Evolutionary conservation across 2,329 filamentous ascomycete species (phyloP).

Genomic region (Scleromitrula shiraiana): DNA sequence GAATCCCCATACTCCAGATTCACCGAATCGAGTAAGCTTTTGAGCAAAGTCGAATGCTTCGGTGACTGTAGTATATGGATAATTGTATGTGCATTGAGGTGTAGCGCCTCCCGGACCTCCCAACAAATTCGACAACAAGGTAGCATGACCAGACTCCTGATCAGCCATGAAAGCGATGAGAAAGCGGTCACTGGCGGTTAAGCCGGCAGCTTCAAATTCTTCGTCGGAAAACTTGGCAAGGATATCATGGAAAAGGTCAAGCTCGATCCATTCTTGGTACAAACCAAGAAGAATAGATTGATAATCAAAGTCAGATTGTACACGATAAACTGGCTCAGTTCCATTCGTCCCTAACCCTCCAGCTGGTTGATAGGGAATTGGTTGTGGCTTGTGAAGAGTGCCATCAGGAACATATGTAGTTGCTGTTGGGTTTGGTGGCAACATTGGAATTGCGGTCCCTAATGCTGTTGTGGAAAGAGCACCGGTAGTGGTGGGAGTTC

Average conservation of each 20-base stretch:
- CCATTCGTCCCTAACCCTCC: slow-evolving; percentile 60
- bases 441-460: slow-evolving; percentile 47
- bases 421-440: slow-evolving; percentile 53
- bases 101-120: slow-evolving; percentile 53
- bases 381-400: slow-evolving; percentile 55
- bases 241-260: slow-evolving; percentile 74
- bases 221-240: slow-evolving; percentile 59
- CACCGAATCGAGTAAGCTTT: slow-evolving; percentile 75
- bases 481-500: slow-evolving; percentile 60
- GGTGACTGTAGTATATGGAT: slow-evolving; percentile 64
- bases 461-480: slow-evolving; percentile 52
- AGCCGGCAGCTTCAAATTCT: slow-evolving; percentile 61
- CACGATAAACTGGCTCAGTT: slow-evolving; percentile 51
- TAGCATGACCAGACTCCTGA: slow-evolving; percentile 72
- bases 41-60: slow-evolving; percentile 81
- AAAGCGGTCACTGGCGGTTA: slow-evolving; percentile 60
- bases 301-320: slow-evolving; percentile 77
- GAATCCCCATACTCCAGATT: slow-evolving; percentile 75
- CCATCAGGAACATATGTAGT: slow-evolving; percentile 68
- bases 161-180: slow-evolving; percentile 70
- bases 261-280: slow-evolving; percentile 79
- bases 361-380: slow-evolving; percentile 34
- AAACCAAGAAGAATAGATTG: slow-evolving; percentile 63
- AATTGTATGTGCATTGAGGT: slow-evolving; percentile 69
- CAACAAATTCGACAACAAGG: slow-evolving; percentile 69